Evolutionary conservation across 352 stramenopile genomes (phyloP).

Genomic region (Phytophthora lateralis): DNA sequence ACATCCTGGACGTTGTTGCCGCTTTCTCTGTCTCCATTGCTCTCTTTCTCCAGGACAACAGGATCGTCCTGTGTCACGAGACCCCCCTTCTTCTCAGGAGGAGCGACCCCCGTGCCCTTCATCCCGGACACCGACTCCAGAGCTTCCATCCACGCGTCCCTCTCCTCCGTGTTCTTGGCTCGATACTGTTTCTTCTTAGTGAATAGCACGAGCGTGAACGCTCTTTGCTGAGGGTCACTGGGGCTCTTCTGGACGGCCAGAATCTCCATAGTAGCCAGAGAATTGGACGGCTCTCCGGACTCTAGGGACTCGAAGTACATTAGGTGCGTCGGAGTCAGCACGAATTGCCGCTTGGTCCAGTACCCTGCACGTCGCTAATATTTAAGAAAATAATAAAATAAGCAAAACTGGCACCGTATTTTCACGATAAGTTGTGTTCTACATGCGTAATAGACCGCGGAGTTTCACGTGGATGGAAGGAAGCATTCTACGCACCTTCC

Average conservation of each 20-base stretch:
- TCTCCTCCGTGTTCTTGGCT: slow-evolving; percentile 57
- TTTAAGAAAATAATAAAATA: slow-evolving; percentile 13
- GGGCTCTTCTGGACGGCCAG: slow-evolving; percentile 52
- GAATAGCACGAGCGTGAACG: slow-evolving; percentile 67
- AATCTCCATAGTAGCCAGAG: slow-evolving; percentile 72
- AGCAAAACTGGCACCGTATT: slow-evolving; percentile 6
- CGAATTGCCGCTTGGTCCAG: slow-evolving; percentile 84
- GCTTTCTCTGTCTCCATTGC: slow-evolving; percentile 16
- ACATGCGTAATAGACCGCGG: not conserved
- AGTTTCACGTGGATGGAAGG: not conserved
- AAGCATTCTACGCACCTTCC: slow-evolving; percentile 40
- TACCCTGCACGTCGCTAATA: slow-evolving; percentile 62
- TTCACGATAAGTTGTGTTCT: slow-evolving; percentile 11
- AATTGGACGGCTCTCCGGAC: slow-evolving; percentile 42
- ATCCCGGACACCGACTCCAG: slow-evolving; percentile 67
- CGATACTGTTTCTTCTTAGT: slow-evolving; percentile 84
- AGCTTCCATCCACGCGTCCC: slow-evolving; percentile 71
- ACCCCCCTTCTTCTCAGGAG: slow-evolving; percentile 16
- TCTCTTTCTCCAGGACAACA: slow-evolving; percentile 10
- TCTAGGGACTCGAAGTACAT: slow-evolving; percentile 75
- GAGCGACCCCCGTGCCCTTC: slow-evolving; percentile 38
- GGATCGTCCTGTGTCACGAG: slow-evolving; percentile 4
- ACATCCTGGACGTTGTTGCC: slow-evolving; percentile 25
- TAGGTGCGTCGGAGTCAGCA: slow-evolving; percentile 67
- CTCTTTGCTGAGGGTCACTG: slow-evolving; percentile 44